Evolutionary conservation across 2,329 filamentous ascomycete species (phyloP), one percentile per base, ranked within the genome.

Genomic region (Coleophoma eucalyptorum): DNA sequence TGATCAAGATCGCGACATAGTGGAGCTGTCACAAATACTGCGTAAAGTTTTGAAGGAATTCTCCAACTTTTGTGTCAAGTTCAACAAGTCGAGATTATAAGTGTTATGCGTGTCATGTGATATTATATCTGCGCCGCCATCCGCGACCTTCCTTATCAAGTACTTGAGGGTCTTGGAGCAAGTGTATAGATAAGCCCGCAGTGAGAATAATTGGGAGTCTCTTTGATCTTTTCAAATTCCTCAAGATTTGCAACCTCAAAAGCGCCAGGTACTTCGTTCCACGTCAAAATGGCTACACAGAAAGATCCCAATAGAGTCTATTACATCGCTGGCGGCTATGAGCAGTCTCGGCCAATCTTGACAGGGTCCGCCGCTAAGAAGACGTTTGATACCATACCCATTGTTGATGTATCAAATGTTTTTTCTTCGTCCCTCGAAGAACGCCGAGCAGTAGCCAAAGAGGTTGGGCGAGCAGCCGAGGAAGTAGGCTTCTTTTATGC

Each of bases 401-500:
- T 49, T 18, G 26, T 49, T 15, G 31, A 49, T 43, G 41, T 49
- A 13, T 40, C 19, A 31, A 32, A 32, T 10, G 33, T 49, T n/a
- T 43, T 47, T 47, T 47, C 21, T 10, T 19, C 12, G 20, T 49
- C 47, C 7, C 37, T 43, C n/a, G 47, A 42, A 31, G 38, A 18
- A 10, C 47, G 20, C 37, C 18, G 43, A 21, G 40, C 32, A 18
- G 47, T 49, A 4, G 47, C 38, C 15, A 37, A 10, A n/a, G 47
- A 49, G 37, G 32, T 49, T 32, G 38, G 37, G 16, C 43, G 34
- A 33, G 37, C 38, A 43, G 38, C 47, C 26, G 26, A 33, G 38
- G 26, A 49, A 31, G 45, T 47, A 4, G 71, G 71, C 0, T 73
- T 73, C 57, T 73, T 73, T 55, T 72, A 73, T 50, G 60, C 72